Evolutionary conservation across 768 basidiomycete species (phyloP), one percentile per base, ranked within the genome.

Genomic region (Phylloporus sp.): DNA sequence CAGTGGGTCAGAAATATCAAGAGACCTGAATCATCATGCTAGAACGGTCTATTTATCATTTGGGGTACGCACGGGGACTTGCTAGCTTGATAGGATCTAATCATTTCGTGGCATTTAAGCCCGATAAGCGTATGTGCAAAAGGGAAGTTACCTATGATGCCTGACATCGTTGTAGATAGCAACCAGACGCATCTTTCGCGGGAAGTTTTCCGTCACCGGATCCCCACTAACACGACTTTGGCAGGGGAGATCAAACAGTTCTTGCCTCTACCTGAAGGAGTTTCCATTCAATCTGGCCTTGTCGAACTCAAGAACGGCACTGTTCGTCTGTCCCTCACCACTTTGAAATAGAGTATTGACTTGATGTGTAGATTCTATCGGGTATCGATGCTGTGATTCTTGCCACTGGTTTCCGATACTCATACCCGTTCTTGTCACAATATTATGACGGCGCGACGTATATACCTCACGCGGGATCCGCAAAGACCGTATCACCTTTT

Each of bases 301-400:
- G 28, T 55, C n/a, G 42, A 47, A 6, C 53, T 55, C 23, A 41
- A 32, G 31, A 55, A 55, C 9, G 53, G 53, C 9, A 50, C 53
- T 7, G 52, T 53, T 21, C 13, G 14, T 40, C 11, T 6, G n/a
- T n/a, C n/a, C n/a, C n/a, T n/a, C 13, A 10, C 8, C 21, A 9
- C 2, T 11, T 24, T 6, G 13, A 0, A 23, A 26, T 1, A 9
- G 18, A 23, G 7, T 3, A 24, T 17, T 14, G 22, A 17, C 28
- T 5, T 3, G 3, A 26, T 23, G 8, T 10, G 21, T 33, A 54
- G 54, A 31, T 55, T 20, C n/a, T 55, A 21, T 37, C 53, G 2
- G 48, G 44, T 7, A 43, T 55, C 6, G 54, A 55, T 26, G 39
- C 44, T 4, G 28, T 53, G n/a, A 50, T 55, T 21, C 15, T 50